Evolutionary conservation across 2,329 filamentous ascomycete genomes (phyloP).

Genomic region (Botrytis porri): DNA sequence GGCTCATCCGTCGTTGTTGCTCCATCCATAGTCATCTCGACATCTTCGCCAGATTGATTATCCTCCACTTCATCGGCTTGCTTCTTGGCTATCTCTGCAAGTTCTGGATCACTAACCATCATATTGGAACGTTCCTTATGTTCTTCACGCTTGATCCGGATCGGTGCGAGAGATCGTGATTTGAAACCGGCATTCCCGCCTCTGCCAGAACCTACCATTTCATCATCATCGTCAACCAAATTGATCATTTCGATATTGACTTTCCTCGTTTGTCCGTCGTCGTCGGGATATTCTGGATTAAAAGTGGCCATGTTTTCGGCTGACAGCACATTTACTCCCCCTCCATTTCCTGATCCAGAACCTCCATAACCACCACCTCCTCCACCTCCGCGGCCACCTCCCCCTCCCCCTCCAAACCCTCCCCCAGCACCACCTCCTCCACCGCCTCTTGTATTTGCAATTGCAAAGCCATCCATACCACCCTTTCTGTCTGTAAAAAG

Average conservation of each 20-base stretch:
- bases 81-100: conserved; percentile 14
- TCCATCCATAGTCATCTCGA: background rate
- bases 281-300: conserved; percentile 34
- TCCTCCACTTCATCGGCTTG: conserved; percentile 20
- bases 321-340: conserved; percentile 3
- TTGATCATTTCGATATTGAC: conserved; percentile 38
- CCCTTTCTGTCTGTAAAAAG: conserved; percentile 13
- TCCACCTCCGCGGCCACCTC: conserved; percentile 7
- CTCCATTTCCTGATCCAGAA: conserved; percentile 15
- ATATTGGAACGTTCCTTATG: conserved; percentile 35
- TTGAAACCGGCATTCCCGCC: conserved; percentile 22
- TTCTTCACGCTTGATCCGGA: conserved; percentile 35
- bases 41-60: background rate
- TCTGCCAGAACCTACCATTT: conserved; percentile 17
- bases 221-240: conserved; percentile 25
- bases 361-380: conserved; percentile 1
- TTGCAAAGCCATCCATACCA: background rate
- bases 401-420: conserved; percentile 17
- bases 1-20: background rate
- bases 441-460: conserved; percentile 7
- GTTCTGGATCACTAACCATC: conserved; percentile 26
- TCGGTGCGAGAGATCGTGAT: conserved; percentile 30
- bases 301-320: conserved; percentile 11
- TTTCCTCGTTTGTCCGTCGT: conserved; percentile 27
- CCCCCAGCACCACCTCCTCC: conserved; percentile 14